Conservation (phyloP, 1,284 basidiomycete species). For the Schizophyllum amplum region DNA sequence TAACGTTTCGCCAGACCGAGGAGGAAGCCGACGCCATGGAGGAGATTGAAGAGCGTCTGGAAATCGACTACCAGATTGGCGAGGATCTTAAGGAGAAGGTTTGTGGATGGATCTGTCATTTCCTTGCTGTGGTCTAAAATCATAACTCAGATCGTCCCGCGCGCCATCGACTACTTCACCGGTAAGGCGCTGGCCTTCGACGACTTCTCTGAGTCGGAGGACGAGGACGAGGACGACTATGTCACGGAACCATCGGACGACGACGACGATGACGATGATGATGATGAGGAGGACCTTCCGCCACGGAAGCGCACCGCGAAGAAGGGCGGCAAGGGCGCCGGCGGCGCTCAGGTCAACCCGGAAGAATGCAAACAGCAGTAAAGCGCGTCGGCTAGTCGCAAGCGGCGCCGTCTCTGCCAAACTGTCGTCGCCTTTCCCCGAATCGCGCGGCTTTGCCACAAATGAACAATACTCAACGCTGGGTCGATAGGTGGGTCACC, state of each 20-base stretch:
- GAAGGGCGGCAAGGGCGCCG: conserved; percentile 21
- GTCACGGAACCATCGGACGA: conserved; percentile 43
- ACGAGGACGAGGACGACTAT: conserved; percentile 45
- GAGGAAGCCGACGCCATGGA: conserved; percentile 78
- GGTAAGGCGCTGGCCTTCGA: conserved; percentile 94
- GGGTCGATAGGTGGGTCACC: background rate
- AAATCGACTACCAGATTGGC: conserved; percentile 97
- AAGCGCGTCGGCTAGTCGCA: no score
- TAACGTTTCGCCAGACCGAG: conserved; percentile 33
- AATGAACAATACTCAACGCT: background rate
- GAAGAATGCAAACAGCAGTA: conserved; percentile 87
- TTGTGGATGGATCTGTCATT: background rate
- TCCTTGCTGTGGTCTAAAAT: background rate
- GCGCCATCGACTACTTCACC: conserved; percentile 93
- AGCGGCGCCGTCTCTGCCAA: no score
- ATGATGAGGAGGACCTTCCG: background rate
- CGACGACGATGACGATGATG: conserved; percentile 21
- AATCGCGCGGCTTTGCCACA: no score
- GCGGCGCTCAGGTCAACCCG: conserved; percentile 50
- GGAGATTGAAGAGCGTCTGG: conserved; percentile 88
- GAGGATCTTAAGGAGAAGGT: conserved; percentile 98
- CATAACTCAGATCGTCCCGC: conserved; percentile 73
- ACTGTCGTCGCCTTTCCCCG: no score
- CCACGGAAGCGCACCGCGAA: background rate
- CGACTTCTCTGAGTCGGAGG: conserved; percentile 59